Evolutionary conservation across 2,329 filamentous ascomycete species (phyloP).

Genomic region (Amesomyces nigricolor): DNA sequence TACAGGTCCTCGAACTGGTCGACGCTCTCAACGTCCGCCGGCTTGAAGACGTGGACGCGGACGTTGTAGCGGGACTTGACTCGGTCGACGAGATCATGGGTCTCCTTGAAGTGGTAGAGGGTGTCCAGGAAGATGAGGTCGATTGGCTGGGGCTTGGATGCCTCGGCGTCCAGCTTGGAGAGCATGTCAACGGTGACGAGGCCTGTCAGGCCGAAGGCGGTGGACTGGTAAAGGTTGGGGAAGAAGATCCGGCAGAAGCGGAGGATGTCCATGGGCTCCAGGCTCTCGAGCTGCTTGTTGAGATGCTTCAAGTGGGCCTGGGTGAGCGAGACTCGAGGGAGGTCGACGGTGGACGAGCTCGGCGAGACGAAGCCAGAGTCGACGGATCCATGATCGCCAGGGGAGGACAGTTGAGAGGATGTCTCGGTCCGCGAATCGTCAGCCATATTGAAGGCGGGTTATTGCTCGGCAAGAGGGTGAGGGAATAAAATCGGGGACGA

Average conservation of each 20-base stretch:
- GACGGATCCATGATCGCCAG: slow-evolving; percentile 35
- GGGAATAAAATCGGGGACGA: background rate
- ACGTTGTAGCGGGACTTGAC: slow-evolving; percentile 71
- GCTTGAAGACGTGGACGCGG: slow-evolving; percentile 85
- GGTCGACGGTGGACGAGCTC: slow-evolving; percentile 53
- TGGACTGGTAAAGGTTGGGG: slow-evolving; percentile 82
- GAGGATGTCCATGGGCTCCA: slow-evolving; percentile 86
- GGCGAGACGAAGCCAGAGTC: slow-evolving; percentile 83
- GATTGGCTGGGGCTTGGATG: slow-evolving; percentile 50
- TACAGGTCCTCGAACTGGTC: slow-evolving; percentile 77
- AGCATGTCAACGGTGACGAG: slow-evolving; percentile 82
- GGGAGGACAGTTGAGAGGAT: slow-evolving; percentile 38
- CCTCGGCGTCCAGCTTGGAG: slow-evolving; percentile 62
- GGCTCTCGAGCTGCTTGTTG: slow-evolving; percentile 80
- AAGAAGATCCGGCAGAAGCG: slow-evolving; percentile 88
- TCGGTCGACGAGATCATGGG: slow-evolving; percentile 65
- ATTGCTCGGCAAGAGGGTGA: background rate
- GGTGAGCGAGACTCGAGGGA: slow-evolving; percentile 79
- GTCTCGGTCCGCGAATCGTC: slow-evolving; percentile 32
- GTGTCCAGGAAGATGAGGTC: slow-evolving; percentile 79
- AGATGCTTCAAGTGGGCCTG: slow-evolving; percentile 83
- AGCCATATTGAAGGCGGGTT: slow-evolving; percentile 25
- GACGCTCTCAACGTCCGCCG: slow-evolving; percentile 64
- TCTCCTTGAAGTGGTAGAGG: slow-evolving; percentile 76
- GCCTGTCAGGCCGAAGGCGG: slow-evolving; percentile 75